Conservation (phyloP, 805 yeast species). For the Zygoascus bituminiphila region DNA sequence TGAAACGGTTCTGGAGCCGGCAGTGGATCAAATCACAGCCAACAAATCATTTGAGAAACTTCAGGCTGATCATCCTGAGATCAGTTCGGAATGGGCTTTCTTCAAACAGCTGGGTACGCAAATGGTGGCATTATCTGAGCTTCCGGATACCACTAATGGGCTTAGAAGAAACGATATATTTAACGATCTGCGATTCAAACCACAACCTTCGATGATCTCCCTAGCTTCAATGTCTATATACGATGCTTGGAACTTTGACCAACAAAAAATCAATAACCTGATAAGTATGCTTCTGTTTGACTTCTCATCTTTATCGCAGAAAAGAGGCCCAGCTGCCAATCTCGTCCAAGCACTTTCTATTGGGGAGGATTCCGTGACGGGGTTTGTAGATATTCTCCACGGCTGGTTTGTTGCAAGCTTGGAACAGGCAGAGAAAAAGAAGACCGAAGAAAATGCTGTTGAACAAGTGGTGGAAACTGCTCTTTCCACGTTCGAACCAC, state of each 20-base stretch:
- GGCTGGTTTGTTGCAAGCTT: slow-evolving; percentile 21
- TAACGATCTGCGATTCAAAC: neutral
- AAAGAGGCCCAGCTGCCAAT: neutral
- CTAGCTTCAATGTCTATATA: neutral
- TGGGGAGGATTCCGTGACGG: neutral
- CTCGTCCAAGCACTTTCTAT: neutral
- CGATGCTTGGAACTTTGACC: neutral
- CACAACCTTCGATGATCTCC: neutral
- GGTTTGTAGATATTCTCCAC: slow-evolving; percentile 17
- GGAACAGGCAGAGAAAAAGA: neutral
- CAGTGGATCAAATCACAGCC: neutral
- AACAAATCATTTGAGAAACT: slow-evolving; percentile 6
- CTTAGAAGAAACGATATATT: neutral
- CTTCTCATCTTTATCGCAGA: slow-evolving; percentile 11
- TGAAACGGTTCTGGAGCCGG: neutral
- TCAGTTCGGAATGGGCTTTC: slow-evolving; percentile 13
- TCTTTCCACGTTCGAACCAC: slow-evolving; percentile 10
- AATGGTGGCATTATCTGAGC: slow-evolving; percentile 3
- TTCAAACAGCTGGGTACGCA: slow-evolving; percentile 12
- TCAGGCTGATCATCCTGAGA: slow-evolving; percentile 9
- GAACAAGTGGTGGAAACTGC: slow-evolving; percentile 12
- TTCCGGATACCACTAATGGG: neutral
- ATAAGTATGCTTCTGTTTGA: slow-evolving; percentile 36
- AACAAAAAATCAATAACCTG: neutral
- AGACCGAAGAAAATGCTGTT: slow-evolving; percentile 4